A percentile compares a stretch with the other conserved stretches of the same genome.
Evolutionary conservation across 2,329 filamentous ascomycete genomes (phyloP).

Genomic region (Shiraia sp.): DNA sequence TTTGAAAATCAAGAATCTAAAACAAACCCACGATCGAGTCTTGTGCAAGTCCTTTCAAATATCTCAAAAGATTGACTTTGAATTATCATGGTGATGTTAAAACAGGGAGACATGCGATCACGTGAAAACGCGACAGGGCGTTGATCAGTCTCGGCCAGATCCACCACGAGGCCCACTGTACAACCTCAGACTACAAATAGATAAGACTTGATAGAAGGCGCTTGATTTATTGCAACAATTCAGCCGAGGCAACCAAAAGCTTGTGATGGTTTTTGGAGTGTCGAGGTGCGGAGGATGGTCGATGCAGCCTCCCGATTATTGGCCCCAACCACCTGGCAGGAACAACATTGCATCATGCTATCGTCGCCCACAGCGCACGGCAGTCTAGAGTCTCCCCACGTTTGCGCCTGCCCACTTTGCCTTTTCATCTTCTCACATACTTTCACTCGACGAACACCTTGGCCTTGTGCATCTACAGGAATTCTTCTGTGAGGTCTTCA

Average conservation of each 20-base stretch:
- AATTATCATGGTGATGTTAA: too few relatives aligned
- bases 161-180: background rate
- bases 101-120: background rate
- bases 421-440: slow-evolving; percentile 2
- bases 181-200: background rate
- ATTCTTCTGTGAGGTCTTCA: slow-evolving; percentile 10
- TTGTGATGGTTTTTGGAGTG: background rate
- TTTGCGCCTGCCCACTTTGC: slow-evolving; percentile 9
- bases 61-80: too few relatives aligned
- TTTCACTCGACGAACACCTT: slow-evolving; percentile 3
- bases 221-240: too few relatives aligned
- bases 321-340: slow-evolving; percentile 31
- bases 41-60: too few relatives aligned
- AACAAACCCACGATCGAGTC: too few relatives aligned
- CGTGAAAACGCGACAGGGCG: slow-evolving; percentile 3
- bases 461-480: slow-evolving; percentile 1
- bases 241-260: background rate
- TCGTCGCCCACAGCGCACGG: slow-evolving; percentile 18
- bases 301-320: slow-evolving; percentile 20
- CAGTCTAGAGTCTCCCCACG: slow-evolving; percentile 17
- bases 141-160: background rate
- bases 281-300: background rate
- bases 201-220: too few relatives aligned
- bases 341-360: slow-evolving; percentile 35
- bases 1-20: too few relatives aligned